Evolutionary conservation across 208 protist genomes (phyloP), one percentile per base, ranked within the genome.

Genomic region (Strigomonas oncopelti): DNA sequence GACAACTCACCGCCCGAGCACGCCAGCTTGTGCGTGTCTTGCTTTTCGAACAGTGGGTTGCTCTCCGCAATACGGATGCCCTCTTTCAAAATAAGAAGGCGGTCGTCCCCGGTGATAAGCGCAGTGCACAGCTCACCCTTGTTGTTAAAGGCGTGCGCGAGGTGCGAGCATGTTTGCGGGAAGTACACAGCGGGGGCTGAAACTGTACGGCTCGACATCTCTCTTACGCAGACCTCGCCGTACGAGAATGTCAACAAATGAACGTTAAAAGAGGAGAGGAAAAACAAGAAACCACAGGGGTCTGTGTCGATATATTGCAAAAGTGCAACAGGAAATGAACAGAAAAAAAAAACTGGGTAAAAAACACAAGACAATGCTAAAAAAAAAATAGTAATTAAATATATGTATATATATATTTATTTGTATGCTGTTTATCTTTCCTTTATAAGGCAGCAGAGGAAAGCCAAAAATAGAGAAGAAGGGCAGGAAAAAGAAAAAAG

Each of bases 71-170:
- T 55, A 27, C 64, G 72, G 9, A 62, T 68, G 32, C 74, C 84
- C 48, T 83, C 81, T 53, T 74, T 83, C 29, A 94, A 67, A 34
- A 94, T 60, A 38, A 94, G 48, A 5, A 94, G 48, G 22, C 80
- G 60, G 59, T 83, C 70, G 18, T 71, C 84, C 4, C 75, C 71
- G n/a, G 72, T 78, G 59, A 94, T 83, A 36, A 89, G 77, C n/a
- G 77, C 89, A 0, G 78, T 86, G 63, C 77, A 75, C 3, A 94
- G 64, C 63, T 85, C 77, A 2, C 85, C 89, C 16, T 59, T 71
- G 1, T 66, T 63, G 46, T 73, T 84, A 29, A 88, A 74, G 45
- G 78, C 72, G 63, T 85, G 85, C 0, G 81, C 77, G 18, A 85
- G 63, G 54, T 89, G 82, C 11, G 73, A 72, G 56, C 84, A 91